These are phyloP conservation scores for Quillaja saponaria DNA, from an alignment of 306 rosid species.

Conservation along the genomic window DNA sequence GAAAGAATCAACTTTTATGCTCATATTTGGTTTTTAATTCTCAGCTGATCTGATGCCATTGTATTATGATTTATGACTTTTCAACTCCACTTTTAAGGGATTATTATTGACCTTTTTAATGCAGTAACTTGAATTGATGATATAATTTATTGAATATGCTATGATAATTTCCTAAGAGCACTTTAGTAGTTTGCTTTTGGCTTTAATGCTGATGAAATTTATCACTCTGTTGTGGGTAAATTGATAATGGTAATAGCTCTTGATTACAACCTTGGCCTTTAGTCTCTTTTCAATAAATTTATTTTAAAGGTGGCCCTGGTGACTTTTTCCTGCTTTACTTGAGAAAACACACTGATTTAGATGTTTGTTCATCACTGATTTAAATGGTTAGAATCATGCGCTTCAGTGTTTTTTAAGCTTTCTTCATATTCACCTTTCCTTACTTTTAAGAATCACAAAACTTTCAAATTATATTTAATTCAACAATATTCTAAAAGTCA, in stretches of 20 bases:
- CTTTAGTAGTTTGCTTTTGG: not conserved
- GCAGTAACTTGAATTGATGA: constrained; percentile 3
- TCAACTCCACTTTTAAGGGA: constrained; percentile 1
- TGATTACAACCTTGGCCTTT: not conserved
- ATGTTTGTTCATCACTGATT: constrained; percentile 1
- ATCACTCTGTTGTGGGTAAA: not conserved
- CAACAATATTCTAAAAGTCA: not conserved
- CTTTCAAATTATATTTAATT: constrained; percentile 5
- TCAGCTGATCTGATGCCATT: not conserved
- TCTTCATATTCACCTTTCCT: too few species aligned
- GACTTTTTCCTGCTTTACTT: constrained; percentile 7
- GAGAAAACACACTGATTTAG: not conserved
- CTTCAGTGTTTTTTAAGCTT: constrained; percentile 15
- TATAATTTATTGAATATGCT: not conserved
- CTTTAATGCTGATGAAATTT: not conserved
- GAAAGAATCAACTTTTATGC: not conserved
- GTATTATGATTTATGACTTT: not conserved
- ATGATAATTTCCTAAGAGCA: not conserved
- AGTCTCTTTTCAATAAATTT: not conserved
- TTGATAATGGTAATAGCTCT: not conserved
- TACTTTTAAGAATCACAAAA: not conserved
- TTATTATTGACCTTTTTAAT: not conserved
- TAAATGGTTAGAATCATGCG: not conserved
- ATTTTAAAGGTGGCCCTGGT: not conserved
- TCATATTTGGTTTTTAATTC: not conserved